A percentile compares a stretch with the other conserved stretches of the same genome.
These are phyloP conservation scores for Aegilops sharonensis DNA, from an alignment of 176 grass and related monocot genomes.

Conservation along the genomic window DNA sequence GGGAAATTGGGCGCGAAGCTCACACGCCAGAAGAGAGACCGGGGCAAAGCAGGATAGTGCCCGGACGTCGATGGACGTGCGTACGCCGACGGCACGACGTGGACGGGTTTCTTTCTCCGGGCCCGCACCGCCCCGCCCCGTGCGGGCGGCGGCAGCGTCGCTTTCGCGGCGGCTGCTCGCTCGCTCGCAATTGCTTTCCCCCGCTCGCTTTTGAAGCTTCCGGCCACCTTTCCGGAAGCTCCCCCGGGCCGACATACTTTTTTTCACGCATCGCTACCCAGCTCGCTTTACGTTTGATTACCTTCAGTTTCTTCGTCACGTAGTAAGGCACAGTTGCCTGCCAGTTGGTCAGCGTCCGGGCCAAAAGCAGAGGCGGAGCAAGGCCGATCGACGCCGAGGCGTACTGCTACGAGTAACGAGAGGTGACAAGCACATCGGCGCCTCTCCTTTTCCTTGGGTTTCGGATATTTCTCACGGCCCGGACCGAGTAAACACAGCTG, in stretches of 20 bases:
- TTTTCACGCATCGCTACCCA: background rate
- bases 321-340: background rate
- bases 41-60: background rate
- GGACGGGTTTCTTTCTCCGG: background rate
- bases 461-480: background rate
- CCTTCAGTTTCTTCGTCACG: background rate
- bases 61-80: too few relatives aligned
- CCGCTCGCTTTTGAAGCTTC: slow-evolving; percentile 44
- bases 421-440: background rate
- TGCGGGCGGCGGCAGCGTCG: slow-evolving; percentile 4
- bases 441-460: background rate
- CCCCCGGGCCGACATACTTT: slow-evolving; percentile 6
- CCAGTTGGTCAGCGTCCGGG: background rate
- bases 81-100: background rate
- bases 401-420: background rate
- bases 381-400: too few relatives aligned
- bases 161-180: background rate
- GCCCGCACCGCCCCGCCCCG: too few relatives aligned
- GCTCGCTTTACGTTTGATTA: background rate
- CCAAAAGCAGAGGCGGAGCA: background rate
- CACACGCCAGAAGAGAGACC: background rate
- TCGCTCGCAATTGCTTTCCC: background rate
- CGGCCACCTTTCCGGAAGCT: slow-evolving; percentile 47
- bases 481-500: slow-evolving; percentile 27
- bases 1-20: slow-evolving; percentile 31